Conservation (phyloP, 371 early-diverging fungal species). For the Mycotypha africana region DNA sequence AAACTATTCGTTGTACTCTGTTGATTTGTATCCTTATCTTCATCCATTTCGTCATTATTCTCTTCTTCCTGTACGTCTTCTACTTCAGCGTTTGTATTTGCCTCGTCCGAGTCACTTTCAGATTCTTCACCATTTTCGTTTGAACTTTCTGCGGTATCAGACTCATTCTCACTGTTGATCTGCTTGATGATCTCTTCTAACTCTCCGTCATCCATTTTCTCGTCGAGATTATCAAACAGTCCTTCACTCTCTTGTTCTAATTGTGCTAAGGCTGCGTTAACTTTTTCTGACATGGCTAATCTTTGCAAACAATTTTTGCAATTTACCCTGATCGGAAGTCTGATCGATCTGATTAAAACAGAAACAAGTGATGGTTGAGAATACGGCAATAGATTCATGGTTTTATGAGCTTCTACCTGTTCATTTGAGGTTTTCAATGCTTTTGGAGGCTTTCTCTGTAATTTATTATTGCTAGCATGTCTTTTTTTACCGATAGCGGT, state of each 20-base stretch:
- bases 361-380: no score
- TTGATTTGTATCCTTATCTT: constrained; percentile 11
- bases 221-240: constrained; percentile 38
- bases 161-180: constrained; percentile 9
- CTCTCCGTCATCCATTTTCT: constrained; percentile 27
- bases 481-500: constrained; percentile 14
- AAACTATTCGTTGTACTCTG: constrained; percentile 20
- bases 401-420: no score
- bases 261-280: neutral
- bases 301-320: constrained; percentile 7
- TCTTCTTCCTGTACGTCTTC: constrained; percentile 11
- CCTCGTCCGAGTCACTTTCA: constrained; percentile 10
- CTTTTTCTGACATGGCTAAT: constrained; percentile 2
- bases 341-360: no score
- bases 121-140: constrained; percentile 18
- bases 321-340: no score
- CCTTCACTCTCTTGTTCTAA: constrained; percentile 11
- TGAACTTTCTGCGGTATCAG: constrained; percentile 13
- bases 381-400: no score
- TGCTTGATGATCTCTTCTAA: constrained; percentile 26
- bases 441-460: neutral
- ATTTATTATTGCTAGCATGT: constrained; percentile 5
- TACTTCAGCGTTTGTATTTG: constrained; percentile 22
- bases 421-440: no score
- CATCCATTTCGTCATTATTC: constrained; percentile 1